Evolutionary conservation across 148 eudicot genomes (phyloP).

Genomic region (Polygonum maritimum): DNA sequence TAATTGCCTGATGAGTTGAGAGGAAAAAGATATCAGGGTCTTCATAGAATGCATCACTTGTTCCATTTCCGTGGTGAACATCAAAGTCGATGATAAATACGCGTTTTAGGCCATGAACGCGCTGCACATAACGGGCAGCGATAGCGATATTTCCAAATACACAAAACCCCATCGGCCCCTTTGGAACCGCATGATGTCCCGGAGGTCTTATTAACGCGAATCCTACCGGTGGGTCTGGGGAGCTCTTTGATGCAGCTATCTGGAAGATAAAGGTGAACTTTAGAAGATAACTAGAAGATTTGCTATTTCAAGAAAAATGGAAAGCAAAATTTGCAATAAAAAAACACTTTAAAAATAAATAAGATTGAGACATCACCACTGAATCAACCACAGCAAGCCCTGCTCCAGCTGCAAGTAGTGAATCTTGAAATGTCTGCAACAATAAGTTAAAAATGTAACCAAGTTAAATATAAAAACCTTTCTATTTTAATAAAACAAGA

Average conservation of each 20-base stretch:
- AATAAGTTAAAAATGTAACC: neutral
- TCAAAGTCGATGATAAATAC: constrained; percentile 91
- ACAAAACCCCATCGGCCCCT: constrained; percentile 97
- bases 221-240: constrained; percentile 58
- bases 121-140: constrained; percentile 93
- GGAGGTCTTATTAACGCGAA: constrained; percentile 92
- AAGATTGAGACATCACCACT: constrained; percentile 61
- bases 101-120: constrained; percentile 70
- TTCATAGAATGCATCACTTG: constrained; percentile 84
- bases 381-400: constrained; percentile 82
- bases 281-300: neutral
- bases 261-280: constrained; percentile 25
- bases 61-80: constrained; percentile 98
- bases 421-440: constrained; percentile 85
- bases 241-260: constrained; percentile 65
- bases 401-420: constrained; percentile 81
- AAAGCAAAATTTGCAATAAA: no score
- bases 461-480: neutral
- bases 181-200: constrained; percentile 95
- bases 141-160: constrained; percentile 91
- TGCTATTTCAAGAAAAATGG: neutral
- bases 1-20: constrained; percentile 95
- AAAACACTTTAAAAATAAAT: no score
- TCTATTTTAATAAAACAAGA: neutral
- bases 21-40: constrained; percentile 89